These are phyloP conservation scores for Pyracantha coccinea DNA, from an alignment of 331 rosid species.

Conservation along the genomic window DNA sequence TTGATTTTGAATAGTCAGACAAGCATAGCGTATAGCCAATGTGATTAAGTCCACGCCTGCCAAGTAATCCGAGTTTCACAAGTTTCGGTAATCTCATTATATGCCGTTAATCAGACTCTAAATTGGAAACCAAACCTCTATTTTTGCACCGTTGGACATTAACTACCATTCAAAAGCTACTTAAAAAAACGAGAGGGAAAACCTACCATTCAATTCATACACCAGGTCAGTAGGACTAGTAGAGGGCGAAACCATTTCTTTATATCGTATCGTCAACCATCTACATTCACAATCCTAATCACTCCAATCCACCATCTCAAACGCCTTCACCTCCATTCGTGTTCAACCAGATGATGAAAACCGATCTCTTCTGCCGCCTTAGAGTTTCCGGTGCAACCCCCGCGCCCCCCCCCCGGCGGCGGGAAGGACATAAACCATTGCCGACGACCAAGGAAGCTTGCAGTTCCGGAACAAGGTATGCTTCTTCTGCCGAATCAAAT, in stretches of 20 bases:
- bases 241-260: background rate
- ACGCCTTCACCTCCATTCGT: background rate
- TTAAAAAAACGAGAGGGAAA: background rate
- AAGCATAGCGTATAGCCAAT: no score
- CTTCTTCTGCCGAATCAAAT: background rate
- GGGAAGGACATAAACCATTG: no score
- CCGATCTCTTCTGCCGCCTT: background rate
- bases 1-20: no score
- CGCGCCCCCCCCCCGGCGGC: no score
- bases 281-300: background rate
- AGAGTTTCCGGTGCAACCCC: background rate
- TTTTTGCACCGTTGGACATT: background rate
- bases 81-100: background rate
- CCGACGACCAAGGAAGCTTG: background rate
- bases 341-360: background rate
- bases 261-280: background rate
- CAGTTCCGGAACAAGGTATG: background rate
- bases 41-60: no score
- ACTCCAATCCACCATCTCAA: background rate
- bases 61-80: background rate
- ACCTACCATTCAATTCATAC: constrained; percentile 7
- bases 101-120: background rate
- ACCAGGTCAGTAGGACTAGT: background rate
- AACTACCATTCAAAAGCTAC: constrained; percentile 11
- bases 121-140: background rate